Evolutionary conservation across 257 asterid genomes (phyloP).

Genomic region (Lycium ferocissimum): DNA sequence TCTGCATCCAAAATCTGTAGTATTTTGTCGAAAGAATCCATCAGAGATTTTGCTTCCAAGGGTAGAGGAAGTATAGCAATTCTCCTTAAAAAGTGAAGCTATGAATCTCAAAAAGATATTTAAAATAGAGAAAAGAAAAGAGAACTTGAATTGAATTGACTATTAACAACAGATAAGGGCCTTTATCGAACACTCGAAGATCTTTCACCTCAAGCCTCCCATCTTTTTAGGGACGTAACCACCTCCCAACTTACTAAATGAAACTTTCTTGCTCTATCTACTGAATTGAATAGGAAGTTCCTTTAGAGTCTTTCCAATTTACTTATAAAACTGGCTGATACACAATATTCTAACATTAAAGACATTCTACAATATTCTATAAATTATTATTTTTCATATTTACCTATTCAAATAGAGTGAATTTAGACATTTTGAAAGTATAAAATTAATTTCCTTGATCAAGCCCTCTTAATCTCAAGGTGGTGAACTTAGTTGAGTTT

Average conservation of each 20-base stretch:
- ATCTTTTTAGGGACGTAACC: neutral
- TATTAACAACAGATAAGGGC: neutral
- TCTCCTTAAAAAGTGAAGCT: neutral
- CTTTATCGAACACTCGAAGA: neutral
- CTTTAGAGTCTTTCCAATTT: neutral
- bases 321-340: neutral
- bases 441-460: too few relatives aligned
- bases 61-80: slow-evolving; percentile 7
- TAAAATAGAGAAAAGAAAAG: slow-evolving; percentile 3
- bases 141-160: slow-evolving; percentile 7
- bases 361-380: neutral
- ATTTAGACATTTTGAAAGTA: too few relatives aligned
- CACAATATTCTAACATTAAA: neutral
- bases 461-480: too few relatives aligned
- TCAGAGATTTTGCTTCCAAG: neutral
- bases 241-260: neutral
- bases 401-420: too few relatives aligned
- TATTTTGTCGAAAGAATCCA: slow-evolving; percentile 7
- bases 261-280: neutral
- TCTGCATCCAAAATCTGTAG: slow-evolving; percentile 79
- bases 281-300: neutral
- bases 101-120: neutral
- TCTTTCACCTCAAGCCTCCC: neutral
- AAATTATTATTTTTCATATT: too few relatives aligned
- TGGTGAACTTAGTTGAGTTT: too few relatives aligned